phyloP scores from a whole-genome alignment of 2,329 filamentous ascomycete species.

The Magnaporthiopsis poae region DNA sequence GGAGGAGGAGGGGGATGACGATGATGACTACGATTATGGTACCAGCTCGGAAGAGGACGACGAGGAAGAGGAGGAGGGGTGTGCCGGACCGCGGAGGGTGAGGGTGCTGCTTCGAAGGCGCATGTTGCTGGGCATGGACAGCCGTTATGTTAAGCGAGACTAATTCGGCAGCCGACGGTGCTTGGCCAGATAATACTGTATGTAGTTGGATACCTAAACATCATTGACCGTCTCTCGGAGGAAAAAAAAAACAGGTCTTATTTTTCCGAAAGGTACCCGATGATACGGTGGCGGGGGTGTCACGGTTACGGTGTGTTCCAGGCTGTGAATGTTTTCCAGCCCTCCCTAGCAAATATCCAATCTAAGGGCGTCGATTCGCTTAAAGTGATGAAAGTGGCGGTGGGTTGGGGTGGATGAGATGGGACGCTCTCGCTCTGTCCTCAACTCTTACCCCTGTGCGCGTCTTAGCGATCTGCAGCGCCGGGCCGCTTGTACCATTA shows the following conservation, averaged over 20 bases:
- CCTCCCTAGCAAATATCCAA: background rate
- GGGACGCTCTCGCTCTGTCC: too few species aligned
- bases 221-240: background rate
- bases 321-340: background rate
- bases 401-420: background rate
- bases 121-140: slow-evolving; percentile 35
- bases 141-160: slow-evolving; percentile 27
- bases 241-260: background rate
- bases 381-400: too few species aligned
- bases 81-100: slow-evolving; percentile 19
- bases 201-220: background rate
- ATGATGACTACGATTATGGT: slow-evolving; percentile 8
- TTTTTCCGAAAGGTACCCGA: background rate
- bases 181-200: background rate
- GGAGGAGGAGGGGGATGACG: slow-evolving; percentile 3
- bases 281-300: background rate
- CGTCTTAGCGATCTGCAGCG: background rate
- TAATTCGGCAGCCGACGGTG: background rate
- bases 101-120: slow-evolving; percentile 29
- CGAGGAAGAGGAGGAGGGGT: slow-evolving; percentile 11
- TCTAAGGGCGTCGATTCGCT: background rate
- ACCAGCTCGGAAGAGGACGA: slow-evolving; percentile 10
- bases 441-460: background rate
- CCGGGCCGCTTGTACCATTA: background rate
- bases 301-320: background rate